These are phyloP conservation scores for Hypoxylon fragiforme DNA, from an alignment of 495 filamentous ascomycete genomes.

Conservation along the genomic window DNA sequence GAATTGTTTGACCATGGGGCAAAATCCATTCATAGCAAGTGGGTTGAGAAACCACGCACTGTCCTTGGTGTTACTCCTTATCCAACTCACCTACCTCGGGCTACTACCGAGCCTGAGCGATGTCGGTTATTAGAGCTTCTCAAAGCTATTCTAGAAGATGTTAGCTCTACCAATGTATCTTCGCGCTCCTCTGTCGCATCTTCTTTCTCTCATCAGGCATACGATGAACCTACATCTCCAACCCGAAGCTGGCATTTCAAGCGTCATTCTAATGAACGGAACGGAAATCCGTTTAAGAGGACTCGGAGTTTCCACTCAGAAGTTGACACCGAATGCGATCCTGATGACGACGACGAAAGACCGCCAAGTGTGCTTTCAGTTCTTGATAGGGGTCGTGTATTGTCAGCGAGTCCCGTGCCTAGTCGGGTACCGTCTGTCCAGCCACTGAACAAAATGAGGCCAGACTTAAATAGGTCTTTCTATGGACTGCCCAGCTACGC, in stretches of 20 bases:
- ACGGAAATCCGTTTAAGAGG: constrained; percentile 14
- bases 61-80: constrained; percentile 22
- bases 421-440: constrained; percentile 10
- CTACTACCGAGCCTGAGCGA: constrained; percentile 32
- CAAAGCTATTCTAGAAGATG: constrained; percentile 26
- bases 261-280: constrained; percentile 22
- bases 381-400: constrained; percentile 34
- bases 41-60: constrained; percentile 33
- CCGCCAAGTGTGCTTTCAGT: constrained; percentile 31
- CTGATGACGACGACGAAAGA: constrained; percentile 26
- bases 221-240: constrained; percentile 18
- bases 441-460: background rate
- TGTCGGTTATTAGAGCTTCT: constrained; percentile 17
- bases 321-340: constrained; percentile 26
- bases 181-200: constrained; percentile 9
- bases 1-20: constrained; percentile 28
- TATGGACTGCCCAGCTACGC: constrained; percentile 9
- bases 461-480: constrained; percentile 3
- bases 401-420: constrained; percentile 17
- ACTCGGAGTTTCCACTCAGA: constrained; percentile 18
- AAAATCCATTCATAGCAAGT: constrained; percentile 32
- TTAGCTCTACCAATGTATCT: constrained; percentile 9
- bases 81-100: constrained; percentile 20
- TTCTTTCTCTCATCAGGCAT: constrained; percentile 1
- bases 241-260: constrained; percentile 12